Evolutionary conservation across 768 basidiomycete genomes (phyloP).

Genomic region (Cantharellus cinnabarinus): DNA sequence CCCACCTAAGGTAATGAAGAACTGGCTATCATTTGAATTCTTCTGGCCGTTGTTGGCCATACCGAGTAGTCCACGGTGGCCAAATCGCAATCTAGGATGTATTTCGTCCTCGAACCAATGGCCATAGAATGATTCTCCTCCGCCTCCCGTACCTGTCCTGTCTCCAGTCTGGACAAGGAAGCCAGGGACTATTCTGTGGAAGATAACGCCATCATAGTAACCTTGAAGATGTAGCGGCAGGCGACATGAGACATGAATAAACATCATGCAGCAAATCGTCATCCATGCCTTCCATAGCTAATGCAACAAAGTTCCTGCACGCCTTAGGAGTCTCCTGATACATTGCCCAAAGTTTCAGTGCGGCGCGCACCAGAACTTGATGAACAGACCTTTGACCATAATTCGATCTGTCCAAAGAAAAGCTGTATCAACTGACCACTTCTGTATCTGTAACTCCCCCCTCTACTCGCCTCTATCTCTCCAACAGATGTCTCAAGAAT

Average conservation of each 20-base stretch:
- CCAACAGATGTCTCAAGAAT: conserved; percentile 73
- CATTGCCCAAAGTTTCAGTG: neutral
- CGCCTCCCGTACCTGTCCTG: too few species aligned
- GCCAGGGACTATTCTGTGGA: too few species aligned
- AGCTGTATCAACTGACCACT: neutral
- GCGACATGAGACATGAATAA: neutral
- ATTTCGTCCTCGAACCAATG: too few species aligned
- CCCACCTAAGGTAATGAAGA: conserved; percentile 79
- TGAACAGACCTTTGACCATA: conserved; percentile 68
- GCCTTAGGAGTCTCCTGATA: conserved; percentile 78
- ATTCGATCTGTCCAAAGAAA: conserved; percentile 43
- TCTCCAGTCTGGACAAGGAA: too few species aligned
- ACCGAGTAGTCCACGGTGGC: conserved; percentile 76
- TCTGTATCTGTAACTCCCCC: neutral
- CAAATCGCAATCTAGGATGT: conserved; percentile 74
- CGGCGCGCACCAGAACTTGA: neutral
- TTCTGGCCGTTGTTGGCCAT: conserved; percentile 85
- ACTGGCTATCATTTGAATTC: conserved; percentile 85
- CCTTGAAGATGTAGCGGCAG: conserved; percentile 25
- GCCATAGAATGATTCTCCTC: too few species aligned
- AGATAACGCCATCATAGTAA: conserved; percentile 90
- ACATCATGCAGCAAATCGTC: neutral
- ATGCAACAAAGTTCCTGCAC: conserved; percentile 74
- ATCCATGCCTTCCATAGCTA: conserved; percentile 73
- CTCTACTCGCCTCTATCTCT: conserved; percentile 31